Percentiles rank a stretch among this genome's conserved stretches.
These are phyloP conservation scores for Pneumocystis murina DNA, from an alignment of 1,139 yeast species.

Conservation along the genomic window DNA sequence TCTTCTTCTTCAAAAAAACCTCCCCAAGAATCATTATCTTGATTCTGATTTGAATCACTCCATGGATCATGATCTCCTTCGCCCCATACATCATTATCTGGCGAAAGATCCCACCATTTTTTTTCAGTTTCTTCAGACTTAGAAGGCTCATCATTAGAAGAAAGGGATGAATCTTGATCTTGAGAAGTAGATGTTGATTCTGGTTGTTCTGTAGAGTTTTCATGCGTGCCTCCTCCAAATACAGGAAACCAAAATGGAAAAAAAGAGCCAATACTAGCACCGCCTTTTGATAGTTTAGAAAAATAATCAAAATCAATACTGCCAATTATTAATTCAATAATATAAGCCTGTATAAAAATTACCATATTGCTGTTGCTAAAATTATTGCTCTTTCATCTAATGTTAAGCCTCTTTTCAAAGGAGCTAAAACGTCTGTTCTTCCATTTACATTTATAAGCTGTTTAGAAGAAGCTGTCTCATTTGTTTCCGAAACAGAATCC, in stretches of 20 bases:
- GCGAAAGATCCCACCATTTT: background rate
- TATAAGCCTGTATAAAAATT: background rate
- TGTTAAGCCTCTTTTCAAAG: slow-evolving; percentile 27
- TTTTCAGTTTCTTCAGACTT: background rate
- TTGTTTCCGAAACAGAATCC: slow-evolving; percentile 29
- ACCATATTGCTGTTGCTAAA: slow-evolving; percentile 70
- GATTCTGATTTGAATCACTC: background rate
- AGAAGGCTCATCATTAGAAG: background rate
- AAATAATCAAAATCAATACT: slow-evolving; percentile 82
- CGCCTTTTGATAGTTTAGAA: slow-evolving; percentile 51
- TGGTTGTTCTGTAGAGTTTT: background rate
- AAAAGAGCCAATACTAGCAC: slow-evolving; percentile 19
- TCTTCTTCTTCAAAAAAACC: background rate
- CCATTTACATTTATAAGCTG: slow-evolving; percentile 8
- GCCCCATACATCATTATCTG: background rate
- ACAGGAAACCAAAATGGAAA: background rate
- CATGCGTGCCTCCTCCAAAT: background rate
- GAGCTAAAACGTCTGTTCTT: slow-evolving; percentile 2
- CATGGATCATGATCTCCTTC: background rate
- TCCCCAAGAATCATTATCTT: background rate
- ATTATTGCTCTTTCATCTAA: slow-evolving; percentile 75
- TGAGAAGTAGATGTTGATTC: background rate
- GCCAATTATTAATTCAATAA: background rate
- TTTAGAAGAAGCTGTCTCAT: slow-evolving; percentile 5
- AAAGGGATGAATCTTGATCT: background rate